phyloP scores from a whole-genome alignment of 78 protist genomes.

The Dictyostelium discoideum region dicty_2.7 NC_007088.5:3319501-3320000 shows the following conservation, averaged over 20 bases:
- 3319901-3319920: constrained; percentile 72
- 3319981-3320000: constrained; percentile 72
- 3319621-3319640: constrained; percentile 67
- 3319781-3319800: neutral
- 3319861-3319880: constrained; percentile 51
- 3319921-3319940: constrained; percentile 42
- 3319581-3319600: constrained; percentile 72
- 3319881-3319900: constrained; percentile 57
- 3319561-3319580: constrained; percentile 69
- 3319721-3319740: constrained; percentile 72
- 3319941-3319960: constrained; percentile 20
- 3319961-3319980: constrained; percentile 46
- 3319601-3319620: constrained; percentile 70
- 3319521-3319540: constrained; percentile 50
- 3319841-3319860: neutral
- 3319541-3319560: constrained; percentile 71
- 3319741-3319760: constrained; percentile 78
- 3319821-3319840: neutral
- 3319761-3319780: neutral
- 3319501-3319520: constrained; percentile 3
- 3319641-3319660: constrained; percentile 45
- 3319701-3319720: constrained; percentile 51
- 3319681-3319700: constrained; percentile 42
- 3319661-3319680: constrained; percentile 69
- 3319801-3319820: neutral